phyloP scores from a whole-genome alignment of 805 yeast genomes.

The Yarrowia alimentaria region DNA sequence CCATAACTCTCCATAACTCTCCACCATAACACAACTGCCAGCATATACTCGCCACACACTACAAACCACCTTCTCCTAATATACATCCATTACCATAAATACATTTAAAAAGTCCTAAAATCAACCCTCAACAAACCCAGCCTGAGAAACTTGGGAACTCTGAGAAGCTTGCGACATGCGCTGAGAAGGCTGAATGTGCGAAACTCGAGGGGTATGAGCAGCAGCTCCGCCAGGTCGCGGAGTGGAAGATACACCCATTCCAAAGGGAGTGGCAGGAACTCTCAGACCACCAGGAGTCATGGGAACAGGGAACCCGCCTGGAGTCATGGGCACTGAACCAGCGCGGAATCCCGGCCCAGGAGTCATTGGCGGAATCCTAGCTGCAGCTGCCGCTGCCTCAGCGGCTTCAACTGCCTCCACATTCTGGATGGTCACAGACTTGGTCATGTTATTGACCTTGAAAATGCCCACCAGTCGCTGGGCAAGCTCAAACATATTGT shows the following conservation, averaged over 20 bases:
- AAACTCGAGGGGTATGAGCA: not conserved
- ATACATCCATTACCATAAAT: conserved; percentile 16
- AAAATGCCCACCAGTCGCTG: conserved; percentile 93
- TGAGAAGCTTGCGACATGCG: too few relatives aligned
- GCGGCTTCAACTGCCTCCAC: conserved; percentile 42
- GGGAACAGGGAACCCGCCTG: conserved; percentile 2
- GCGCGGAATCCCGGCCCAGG: conserved; percentile 4
- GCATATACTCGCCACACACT: too few relatives aligned
- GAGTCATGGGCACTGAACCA: conserved; percentile 1
- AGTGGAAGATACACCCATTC: conserved; percentile 9
- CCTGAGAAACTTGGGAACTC: too few relatives aligned
- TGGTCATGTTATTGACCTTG: conserved; percentile 87
- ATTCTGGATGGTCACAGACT: conserved; percentile 74
- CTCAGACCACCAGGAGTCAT: not conserved
- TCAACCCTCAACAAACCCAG: conserved; percentile 5
- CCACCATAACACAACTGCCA: too few relatives aligned
- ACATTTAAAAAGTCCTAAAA: too few relatives aligned
- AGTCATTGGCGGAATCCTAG: conserved; percentile 17
- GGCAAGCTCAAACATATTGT: conserved; percentile 97
- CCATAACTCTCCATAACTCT: too few relatives aligned
- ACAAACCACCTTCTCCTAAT: too few relatives aligned
- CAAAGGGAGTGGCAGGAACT: not conserved
- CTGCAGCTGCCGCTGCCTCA: conserved; percentile 9
- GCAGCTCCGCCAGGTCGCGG: not conserved
- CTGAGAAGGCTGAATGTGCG: not conserved